Conservation (phyloP, 768 basidiomycete genomes). For the Gyrodon lividus region DNA sequence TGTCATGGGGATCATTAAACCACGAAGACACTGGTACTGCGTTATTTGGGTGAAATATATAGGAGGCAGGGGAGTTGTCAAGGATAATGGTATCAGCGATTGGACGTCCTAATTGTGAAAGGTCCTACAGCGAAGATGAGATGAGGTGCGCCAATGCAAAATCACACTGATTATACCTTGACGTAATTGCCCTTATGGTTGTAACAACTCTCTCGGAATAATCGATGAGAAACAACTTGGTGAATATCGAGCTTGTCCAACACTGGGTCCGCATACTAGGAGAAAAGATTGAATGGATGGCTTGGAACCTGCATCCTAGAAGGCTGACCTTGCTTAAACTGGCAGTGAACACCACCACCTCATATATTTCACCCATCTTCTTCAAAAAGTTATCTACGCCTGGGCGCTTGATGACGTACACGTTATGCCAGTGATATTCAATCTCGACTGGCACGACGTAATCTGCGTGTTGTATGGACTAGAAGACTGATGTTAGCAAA, state of each 20-base stretch:
- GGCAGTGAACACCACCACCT: constrained; percentile 97
- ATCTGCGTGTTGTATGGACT: constrained; percentile 95
- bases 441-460: constrained; percentile 99
- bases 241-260: constrained; percentile 94
- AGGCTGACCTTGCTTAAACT: constrained; percentile 88
- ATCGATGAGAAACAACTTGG: constrained; percentile 87
- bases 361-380: constrained; percentile 98
- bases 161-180: constrained; percentile 58
- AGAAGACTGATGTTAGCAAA: constrained; percentile 12
- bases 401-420: constrained; percentile 98
- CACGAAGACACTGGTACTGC: constrained; percentile 98
- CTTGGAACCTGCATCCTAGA: background rate
- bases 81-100: constrained; percentile 95
- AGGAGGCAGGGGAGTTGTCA: constrained; percentile 98
- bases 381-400: constrained; percentile 97
- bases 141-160: background rate
- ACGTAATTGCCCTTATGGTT: constrained; percentile 99
- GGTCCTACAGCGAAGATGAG: constrained; percentile 59
- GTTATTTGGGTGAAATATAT: constrained; percentile 99
- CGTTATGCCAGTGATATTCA: constrained; percentile 97
- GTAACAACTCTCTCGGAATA: constrained; percentile 98
- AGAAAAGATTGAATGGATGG: constrained; percentile 11
- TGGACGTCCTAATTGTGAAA: constrained; percentile 94
- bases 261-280: constrained; percentile 96
- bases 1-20: constrained; percentile 99